Base-by-base conservation (phyloP, 2,329 filamentous ascomycete species). In the Colletotrichum sp. region DNA sequence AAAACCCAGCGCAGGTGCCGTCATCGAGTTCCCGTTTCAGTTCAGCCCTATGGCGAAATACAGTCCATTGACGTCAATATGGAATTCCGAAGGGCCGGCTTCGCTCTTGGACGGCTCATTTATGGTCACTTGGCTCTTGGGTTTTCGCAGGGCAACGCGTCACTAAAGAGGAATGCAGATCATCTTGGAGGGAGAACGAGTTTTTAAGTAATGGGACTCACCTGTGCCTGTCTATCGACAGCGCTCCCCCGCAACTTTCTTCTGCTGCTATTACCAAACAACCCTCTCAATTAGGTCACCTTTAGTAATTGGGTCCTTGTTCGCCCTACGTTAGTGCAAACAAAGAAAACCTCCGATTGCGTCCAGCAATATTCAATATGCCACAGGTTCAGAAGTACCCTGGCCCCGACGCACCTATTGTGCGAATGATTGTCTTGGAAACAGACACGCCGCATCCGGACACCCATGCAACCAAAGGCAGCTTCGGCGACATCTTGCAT, bases 361-460 rank as follows among this genome's bases (percentile, higher is more conserved):
- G 32, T 8, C 30, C 16, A 24, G 24, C n/a, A 18, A n/a, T 7
- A 59, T 7, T 16, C 34, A 63, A 12, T 26, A 64, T 76, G 70
- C n/a, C 26, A 15, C 52, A 67, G 7, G 52, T 55, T 30, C 68
- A 69, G 24, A 76, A 74, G 5, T 74, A 76, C 26, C 74, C 74
- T 12, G 70, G 63, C 21, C 77, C 77, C 10, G 30, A 65, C 8
- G 59, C 74, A 18, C 64, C 70, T 21, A 5, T 77, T 6, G 78
- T 87, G 15, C 83, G 82, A 13, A 82, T 88, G 78, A 84, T 92
- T 70, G 89, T 92, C 74, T 86, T 92, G 9, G 91, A 92, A 81
- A 92, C 90, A 1, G 91, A 92, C 78, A 84, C 87, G 71, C 87
- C 89, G 30, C 88, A 91, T 77, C 87, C 88, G 15, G 85, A 90